Evolutionary conservation across 495 filamentous ascomycete species (phyloP), one percentile per base, ranked within the genome.

Genomic region (Sordaria brevicollis): DNA sequence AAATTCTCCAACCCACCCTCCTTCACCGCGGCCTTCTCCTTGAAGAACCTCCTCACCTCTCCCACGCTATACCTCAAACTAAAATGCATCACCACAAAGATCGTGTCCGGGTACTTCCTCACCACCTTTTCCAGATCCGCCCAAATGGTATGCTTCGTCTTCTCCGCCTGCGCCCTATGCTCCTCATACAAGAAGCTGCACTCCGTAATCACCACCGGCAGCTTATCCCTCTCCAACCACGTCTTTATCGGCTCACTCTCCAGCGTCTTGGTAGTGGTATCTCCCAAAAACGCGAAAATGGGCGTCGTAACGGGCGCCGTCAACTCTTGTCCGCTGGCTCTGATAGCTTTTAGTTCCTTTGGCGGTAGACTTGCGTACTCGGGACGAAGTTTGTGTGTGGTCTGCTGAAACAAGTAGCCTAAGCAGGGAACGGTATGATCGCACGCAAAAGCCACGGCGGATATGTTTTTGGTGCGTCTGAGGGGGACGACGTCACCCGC

Each of bases 11-110:
- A 75, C 65, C 54, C 57, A 37, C 76, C 78, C 11, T 41, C 67
- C 77, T 74, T 66, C 39, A 71, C 71, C 65, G 17, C 54, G 43
- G 41, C 67, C 77, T 74, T 66, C 39, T 72, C 71, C 65, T 19
- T 62, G 43, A 81, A 81, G 37, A 80, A 81, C 10, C 19, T n/a
- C 34, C 71, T 57, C 2, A 81, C 49, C 37, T 81, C 76, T n/a
- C 66, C 72, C 13, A 79, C 76, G 5, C 41, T 71, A 25, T 81
- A 81, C 54, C 80, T 38, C 74, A 81, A 9, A 34, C 79, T 80
- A 65, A 81, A 81, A 65, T 81, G 80, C 71, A 71, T 80, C 69
- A 81, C 19, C 65, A 81, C 76, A 73, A 80, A 81, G 35, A 70
- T 74, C 19, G 77, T 79, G 35, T 41, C 54, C 8, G 76, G 75